Base-by-base conservation (phyloP, 108 stramenopile species). In the Schizochytrium sp. region DNA sequence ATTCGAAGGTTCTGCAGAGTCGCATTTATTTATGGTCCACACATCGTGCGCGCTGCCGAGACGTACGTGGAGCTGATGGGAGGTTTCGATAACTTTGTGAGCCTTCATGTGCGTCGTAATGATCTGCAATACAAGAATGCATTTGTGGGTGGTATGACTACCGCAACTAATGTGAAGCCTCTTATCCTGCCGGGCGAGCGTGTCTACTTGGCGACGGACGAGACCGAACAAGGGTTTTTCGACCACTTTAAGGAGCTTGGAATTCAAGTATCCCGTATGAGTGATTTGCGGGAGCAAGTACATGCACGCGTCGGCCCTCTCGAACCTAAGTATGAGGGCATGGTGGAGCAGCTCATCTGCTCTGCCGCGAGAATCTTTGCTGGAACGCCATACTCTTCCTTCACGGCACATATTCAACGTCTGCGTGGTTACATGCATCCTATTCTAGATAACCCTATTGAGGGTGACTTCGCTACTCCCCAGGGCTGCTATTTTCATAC, bases 271-370 rank as follows among this genome's bases (percentile, higher is more conserved):
- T 13, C n/a, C 17, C 46, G 8, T 3, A 73, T 89, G 89, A 19
- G 28, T 2, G 89, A 72, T 56, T 49, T 87, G 0, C 41, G 41
- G n/a, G 13, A 40, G 53, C 5, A 57, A 4, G 72, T 41, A 17
- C 3, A 46, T 44, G 57, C n/a, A 7, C 19, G 19, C 4, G 4
- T 91, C 49, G 17, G n/a, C 89, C 53, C 91, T 87, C n/a, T 92
- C 19, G 90, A 91, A 90, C 92, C 92, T 46, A 96, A 94, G 49
- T 95, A 92, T 56, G 94, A 92, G 55, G 97, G 97, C 4, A 97
- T 97, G 96, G 94, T 97, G 50, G 97, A 97, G 89, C 96, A 96
- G 88, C 73, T 97, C n/a, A 92, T 97, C 28, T 94, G 95, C 7
- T 93, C 95, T 42, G 88, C 95, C 57, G 94, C 93, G 3, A 64